phyloP scores from a whole-genome alignment of 805 yeast species.

The Yamadazyma sp. region DNA sequence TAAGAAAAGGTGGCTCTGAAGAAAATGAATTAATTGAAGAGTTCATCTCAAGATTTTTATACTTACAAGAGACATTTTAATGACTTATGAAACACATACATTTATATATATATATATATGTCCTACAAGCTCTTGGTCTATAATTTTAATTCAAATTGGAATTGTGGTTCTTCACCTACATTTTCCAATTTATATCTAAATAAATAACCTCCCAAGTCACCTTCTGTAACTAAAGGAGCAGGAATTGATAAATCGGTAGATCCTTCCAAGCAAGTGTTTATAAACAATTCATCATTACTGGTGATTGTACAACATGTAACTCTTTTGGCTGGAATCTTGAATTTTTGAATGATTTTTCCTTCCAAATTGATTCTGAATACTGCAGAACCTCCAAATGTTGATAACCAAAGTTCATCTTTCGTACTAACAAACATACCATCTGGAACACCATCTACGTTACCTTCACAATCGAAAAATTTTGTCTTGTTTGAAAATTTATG shows the following conservation, averaged over 20 bases:
- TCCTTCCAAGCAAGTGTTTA: constrained; percentile 62
- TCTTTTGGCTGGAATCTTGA: constrained; percentile 56
- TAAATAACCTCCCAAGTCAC: constrained; percentile 57
- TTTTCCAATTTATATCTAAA: constrained; percentile 7
- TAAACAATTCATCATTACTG: constrained; percentile 62
- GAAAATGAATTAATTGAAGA: constrained; percentile 70
- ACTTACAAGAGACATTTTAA: constrained; percentile 2
- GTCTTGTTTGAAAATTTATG: constrained; percentile 27
- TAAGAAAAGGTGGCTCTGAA: constrained; percentile 64
- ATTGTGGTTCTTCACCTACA: constrained; percentile 8
- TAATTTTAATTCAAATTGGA: constrained; percentile 2
- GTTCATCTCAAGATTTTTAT: constrained; percentile 45
- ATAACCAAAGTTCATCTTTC: constrained; percentile 55
- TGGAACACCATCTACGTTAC: constrained; percentile 46
- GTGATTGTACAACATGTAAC: constrained; percentile 68
- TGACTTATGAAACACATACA: background rate
- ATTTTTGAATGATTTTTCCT: constrained; percentile 52
- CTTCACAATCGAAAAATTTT: constrained; percentile 31
- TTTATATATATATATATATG: no score
- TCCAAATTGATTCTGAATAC: constrained; percentile 51
- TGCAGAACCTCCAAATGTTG: constrained; percentile 60
- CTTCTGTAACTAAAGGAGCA: constrained; percentile 18
- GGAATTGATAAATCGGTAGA: constrained; percentile 35
- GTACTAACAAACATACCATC: constrained; percentile 72
- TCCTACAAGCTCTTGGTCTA: background rate